These are phyloP conservation scores for Vitis riparia DNA, from an alignment of 164 flowering plant species.

Conservation along the genomic window DNA sequence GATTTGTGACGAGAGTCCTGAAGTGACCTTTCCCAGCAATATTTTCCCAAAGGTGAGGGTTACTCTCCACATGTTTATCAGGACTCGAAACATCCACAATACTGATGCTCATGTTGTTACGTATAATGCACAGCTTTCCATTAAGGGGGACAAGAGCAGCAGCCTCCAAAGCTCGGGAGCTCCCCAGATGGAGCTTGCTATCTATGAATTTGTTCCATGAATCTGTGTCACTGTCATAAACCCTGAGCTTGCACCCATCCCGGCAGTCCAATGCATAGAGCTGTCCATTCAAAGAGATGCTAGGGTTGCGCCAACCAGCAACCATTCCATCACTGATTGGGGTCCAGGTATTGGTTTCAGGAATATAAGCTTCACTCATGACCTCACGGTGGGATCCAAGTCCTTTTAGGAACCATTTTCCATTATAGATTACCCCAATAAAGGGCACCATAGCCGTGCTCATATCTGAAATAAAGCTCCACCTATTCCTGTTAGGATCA, in stretches of 20 bases:
- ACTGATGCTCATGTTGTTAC: conserved; percentile 96
- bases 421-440: conserved; percentile 81
- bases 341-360: conserved; percentile 70
- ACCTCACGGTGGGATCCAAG: conserved; percentile 81
- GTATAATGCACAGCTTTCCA: conserved; percentile 89
- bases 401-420: conserved; percentile 90
- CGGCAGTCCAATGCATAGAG: conserved; percentile 87
- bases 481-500: conserved; percentile 79
- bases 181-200: conserved; percentile 85
- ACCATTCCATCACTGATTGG: conserved; percentile 77
- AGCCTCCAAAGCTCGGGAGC: conserved; percentile 84
- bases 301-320: conserved; percentile 92
- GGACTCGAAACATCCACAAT: conserved; percentile 79
- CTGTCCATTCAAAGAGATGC: conserved; percentile 72
- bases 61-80: conserved; percentile 54
- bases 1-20: conserved; percentile 61
- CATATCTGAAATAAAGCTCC: conserved; percentile 91
- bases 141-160: conserved; percentile 90
- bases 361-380: conserved; percentile 85
- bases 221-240: conserved; percentile 67
- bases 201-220: conserved; percentile 86
- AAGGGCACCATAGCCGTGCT: conserved; percentile 95
- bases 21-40: conserved; percentile 73
- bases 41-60: conserved; percentile 81
- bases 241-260: conserved; percentile 90